Evolutionary conservation across 1,284 basidiomycete species (phyloP), one percentile per base, ranked within the genome.

Genomic region (Fomitopsis palustris): DNA sequence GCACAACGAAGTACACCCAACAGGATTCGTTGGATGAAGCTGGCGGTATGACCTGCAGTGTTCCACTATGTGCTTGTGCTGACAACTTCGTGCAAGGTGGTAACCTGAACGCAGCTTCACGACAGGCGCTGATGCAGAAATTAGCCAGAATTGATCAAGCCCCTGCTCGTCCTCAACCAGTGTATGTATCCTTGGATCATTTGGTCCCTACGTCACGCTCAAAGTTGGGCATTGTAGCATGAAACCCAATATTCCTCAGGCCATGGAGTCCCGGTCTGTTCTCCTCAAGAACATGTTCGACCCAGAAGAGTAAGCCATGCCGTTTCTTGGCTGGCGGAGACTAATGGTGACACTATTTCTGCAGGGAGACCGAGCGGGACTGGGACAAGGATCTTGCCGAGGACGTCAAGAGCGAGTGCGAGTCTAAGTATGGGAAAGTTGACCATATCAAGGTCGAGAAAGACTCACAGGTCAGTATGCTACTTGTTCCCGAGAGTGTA

Each of bases 101-200:
- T 88, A 93, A 94, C 81, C 84, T 96, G 80, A 96, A 96, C 79
- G 92, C 91, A 80, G 92, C 91, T 67, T 93, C 93, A 71, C 91
- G 95, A 77, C 94, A 96, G 82, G 93, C 94, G 76, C 91, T 98
- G 78, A 98, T 98, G 95, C 93, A 95, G 78, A 98, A 97, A 87
- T 90, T 98, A 83, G 94, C 95, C 72, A 93, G 95, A 80, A 92
- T 84, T 75, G 92, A 95, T 67, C 80, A 84, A 56, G 74, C 87
- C 42, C 75, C 82, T 51, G 74, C 78, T 57, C 79, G 78, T 66
- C 78, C 83, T 64, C 79, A 85, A 66, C 81, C 85, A 43, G 72
- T 83, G 88, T 91, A 75, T 65, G 85, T 72, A 4, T 27, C 54
- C 14, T 27, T 33, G 27, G n/a, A 10, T 17, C 14, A 35, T n/a